Conservation (phyloP, 495 filamentous ascomycete species). For the Trichoderma asperelloides region DNA sequence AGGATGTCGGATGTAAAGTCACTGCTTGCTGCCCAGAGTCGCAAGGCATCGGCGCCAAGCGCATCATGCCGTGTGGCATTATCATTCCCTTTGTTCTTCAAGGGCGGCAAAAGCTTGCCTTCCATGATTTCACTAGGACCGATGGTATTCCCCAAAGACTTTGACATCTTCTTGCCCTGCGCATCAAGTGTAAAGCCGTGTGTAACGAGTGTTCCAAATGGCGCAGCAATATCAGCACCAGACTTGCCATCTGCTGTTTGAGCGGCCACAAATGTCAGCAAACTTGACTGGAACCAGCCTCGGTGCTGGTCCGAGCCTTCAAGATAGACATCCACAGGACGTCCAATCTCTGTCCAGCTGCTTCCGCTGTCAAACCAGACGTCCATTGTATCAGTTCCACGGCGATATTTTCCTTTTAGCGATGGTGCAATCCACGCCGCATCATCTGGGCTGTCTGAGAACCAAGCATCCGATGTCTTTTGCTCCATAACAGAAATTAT, state of each 20-base stretch:
- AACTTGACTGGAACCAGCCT: conserved; percentile 98
- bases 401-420: conserved; percentile 46
- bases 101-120: conserved; percentile 49
- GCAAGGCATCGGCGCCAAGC: conserved; percentile 73
- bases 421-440: conserved; percentile 60
- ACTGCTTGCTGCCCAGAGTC: conserved; percentile 82
- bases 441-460: conserved; percentile 69
- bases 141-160: conserved; percentile 88
- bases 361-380: conserved; percentile 99
- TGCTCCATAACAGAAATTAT: conserved; percentile 71
- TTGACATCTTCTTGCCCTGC: conserved; percentile 93
- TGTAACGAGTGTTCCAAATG: conserved; percentile 80
- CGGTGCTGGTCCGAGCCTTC: conserved; percentile 95
- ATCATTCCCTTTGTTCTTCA: conserved; percentile 29
- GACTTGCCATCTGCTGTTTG: conserved; percentile 17
- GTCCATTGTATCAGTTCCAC: conserved; percentile 97
- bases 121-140: conserved; percentile 75
- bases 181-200: conserved; percentile 92
- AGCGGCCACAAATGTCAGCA: conserved; percentile 66
- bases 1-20: conserved; percentile 86
- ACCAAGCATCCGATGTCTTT: conserved; percentile 85
- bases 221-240: conserved; percentile 27
- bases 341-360: conserved; percentile 66
- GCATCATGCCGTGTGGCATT: conserved; percentile 25
- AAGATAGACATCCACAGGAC: conserved; percentile 76